Evolutionary conservation across 306 rosid species (phyloP).

Genomic region (Lagenaria siceraria): DNA sequence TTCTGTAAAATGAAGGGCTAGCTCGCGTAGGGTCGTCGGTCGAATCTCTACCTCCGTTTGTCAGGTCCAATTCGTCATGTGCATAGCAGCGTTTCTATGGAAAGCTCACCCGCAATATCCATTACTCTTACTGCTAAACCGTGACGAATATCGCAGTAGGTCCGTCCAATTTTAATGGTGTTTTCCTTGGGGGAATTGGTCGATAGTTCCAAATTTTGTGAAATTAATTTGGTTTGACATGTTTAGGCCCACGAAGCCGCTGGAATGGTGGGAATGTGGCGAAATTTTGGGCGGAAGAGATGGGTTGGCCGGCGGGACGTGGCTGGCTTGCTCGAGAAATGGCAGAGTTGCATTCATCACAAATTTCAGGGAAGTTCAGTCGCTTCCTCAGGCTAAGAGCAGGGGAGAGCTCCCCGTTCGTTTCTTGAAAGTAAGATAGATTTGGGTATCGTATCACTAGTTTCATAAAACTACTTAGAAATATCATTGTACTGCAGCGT

Average conservation of each 20-base stretch:
- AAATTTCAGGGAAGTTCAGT: slow-evolving; percentile 45
- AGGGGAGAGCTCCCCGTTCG: slow-evolving; percentile 61
- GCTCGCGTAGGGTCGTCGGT: not conserved
- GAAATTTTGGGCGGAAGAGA: slow-evolving; percentile 61
- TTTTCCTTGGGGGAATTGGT: not conserved
- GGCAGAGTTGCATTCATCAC: slow-evolving; percentile 66
- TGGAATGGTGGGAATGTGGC: slow-evolving; percentile 62
- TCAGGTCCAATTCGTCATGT: slow-evolving; percentile 21
- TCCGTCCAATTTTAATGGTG: slow-evolving; percentile 11
- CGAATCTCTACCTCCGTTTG: not conserved
- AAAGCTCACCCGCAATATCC: slow-evolving; percentile 54
- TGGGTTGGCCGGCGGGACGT: slow-evolving; percentile 55
- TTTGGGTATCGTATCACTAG: not conserved
- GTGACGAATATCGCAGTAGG: slow-evolving; percentile 52
- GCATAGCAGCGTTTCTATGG: slow-evolving; percentile 61
- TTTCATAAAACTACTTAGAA: not conserved
- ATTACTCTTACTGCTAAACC: slow-evolving; percentile 38
- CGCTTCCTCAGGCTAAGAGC: slow-evolving; percentile 33
- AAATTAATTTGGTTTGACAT: not conserved
- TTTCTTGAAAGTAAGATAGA: slow-evolving; percentile 43
- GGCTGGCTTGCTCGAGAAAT: slow-evolving; percentile 43
- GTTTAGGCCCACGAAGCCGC: slow-evolving; percentile 37
- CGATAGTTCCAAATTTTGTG: not conserved
- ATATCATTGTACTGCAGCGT: not conserved
- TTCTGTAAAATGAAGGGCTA: not conserved